Evolutionary conservation across 73 alveolate species (phyloP), one percentile per base, ranked within the genome.

Genomic region (Uronychia binucleata): DNA sequence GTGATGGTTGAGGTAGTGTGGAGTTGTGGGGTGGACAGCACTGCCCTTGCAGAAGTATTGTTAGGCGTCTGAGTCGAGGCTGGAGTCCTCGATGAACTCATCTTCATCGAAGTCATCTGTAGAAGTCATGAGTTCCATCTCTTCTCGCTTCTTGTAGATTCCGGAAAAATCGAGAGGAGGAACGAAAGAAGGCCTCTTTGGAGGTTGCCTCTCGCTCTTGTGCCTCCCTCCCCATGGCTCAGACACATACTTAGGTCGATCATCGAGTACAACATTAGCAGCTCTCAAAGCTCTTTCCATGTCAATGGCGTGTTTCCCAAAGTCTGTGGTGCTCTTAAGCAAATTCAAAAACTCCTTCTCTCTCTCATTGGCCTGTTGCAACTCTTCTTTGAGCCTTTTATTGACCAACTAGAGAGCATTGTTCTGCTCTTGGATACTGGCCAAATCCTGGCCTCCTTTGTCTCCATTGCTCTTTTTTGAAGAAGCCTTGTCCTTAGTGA

Each of bases 201-300:
- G 67, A 5, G 19, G n/a, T 19, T 11, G 5, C 19, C 67, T 11
- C 19, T 46, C 67, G 19, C 67, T 46, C 67, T 46, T 19, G 19
- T 46, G 67, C 67, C 19, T 46, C 19, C 67, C 67, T 46, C 67
- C 67, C 67, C 67, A 46, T 11, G 67, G 67, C 67, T 46, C 67
- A 5, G 67, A 46, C 5, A 46, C 67, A 46, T 46, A 46, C 67
- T 46, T 46, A 46, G 67, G 67, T 46, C 19, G 19, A 19, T 19
- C 67, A 11, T 46, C 67, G n/a, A 46, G 5, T 46, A 46, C 5
- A 5, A 19, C 67, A 46, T 46, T 46, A 11, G 67, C 67, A 11
- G 67, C 67, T 46, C 67, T 46, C 19, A 46, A 46, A 11, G 67
- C 67, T 46, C 67, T 46, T 19, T 46, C 67, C 67, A 46, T 46